phyloP scores from a whole-genome alignment of 2,329 filamentous ascomycete species.

The Diaporthe capsici region DNA sequence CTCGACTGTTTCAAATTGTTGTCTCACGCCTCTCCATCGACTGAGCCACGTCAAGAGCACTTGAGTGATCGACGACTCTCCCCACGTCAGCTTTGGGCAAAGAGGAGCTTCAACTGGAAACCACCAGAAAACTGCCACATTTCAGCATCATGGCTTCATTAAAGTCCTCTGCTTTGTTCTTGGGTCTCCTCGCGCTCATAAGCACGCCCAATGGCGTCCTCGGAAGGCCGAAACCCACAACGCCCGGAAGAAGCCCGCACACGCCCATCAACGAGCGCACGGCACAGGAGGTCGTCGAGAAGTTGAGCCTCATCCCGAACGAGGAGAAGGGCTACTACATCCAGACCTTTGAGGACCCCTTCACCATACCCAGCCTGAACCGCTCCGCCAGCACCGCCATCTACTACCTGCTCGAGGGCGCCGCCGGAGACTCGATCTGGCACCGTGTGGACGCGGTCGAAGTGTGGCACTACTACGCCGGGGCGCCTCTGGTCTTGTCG shows the following conservation, averaged over 20 bases:
- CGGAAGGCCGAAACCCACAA: neutral
- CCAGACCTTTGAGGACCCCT: conserved; percentile 61
- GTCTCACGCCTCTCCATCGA: neutral
- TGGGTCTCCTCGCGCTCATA: conserved; percentile 11
- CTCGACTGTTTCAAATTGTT: no score
- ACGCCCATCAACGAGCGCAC: conserved; percentile 47
- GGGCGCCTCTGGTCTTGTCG: conserved; percentile 62
- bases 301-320: conserved; percentile 59
- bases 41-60: neutral
- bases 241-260: neutral
- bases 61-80: neutral
- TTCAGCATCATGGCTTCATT: conserved; percentile 14
- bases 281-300: conserved; percentile 59
- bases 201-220: neutral
- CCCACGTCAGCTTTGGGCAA: neutral
- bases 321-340: conserved; percentile 64
- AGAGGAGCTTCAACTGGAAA: neutral
- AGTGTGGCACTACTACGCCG: conserved; percentile 68
- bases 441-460: conserved; percentile 65
- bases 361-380: conserved; percentile 43
- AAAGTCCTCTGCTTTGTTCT: neutral
- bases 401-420: conserved; percentile 66
- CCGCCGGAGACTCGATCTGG: conserved; percentile 60
- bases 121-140: neutral
- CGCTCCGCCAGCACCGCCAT: conserved; percentile 64